A percentile compares a stretch with the other conserved stretches of the same genome.
Conservation (phyloP, 768 basidiomycete genomes). For the Filobasidium floriforme region DNA sequence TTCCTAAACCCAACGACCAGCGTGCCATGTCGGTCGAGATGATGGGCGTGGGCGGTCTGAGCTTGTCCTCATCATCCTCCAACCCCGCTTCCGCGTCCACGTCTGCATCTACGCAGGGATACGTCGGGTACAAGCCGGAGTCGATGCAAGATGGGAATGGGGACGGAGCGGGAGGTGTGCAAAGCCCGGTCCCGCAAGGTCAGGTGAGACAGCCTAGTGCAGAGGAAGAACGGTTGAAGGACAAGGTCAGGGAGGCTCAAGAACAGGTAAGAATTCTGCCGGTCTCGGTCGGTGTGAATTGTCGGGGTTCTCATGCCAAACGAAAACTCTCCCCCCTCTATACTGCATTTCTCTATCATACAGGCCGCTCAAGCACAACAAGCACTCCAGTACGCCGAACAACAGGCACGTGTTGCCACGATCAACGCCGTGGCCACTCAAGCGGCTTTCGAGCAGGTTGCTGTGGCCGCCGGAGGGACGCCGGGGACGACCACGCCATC, state of each 20-base stretch:
- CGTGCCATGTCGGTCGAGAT: slow-evolving; percentile 39
- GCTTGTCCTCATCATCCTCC: slow-evolving; percentile 16
- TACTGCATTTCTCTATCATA: no score
- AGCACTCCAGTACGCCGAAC: slow-evolving; percentile 40
- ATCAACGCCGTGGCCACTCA: slow-evolving; percentile 44
- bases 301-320: neutral
- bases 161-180: neutral
- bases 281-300: neutral
- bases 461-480: slow-evolving; percentile 5
- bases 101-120: no score
- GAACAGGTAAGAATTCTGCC: slow-evolving; percentile 35
- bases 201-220: slow-evolving; percentile 9
- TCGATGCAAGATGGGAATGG: neutral
- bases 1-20: no score
- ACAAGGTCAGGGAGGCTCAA: slow-evolving; percentile 43
- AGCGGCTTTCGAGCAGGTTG: slow-evolving; percentile 36
- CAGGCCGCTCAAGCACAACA: slow-evolving; percentile 42
- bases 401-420: slow-evolving; percentile 42
- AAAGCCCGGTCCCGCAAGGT: neutral
- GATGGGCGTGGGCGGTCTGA: slow-evolving; percentile 32
- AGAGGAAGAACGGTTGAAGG: slow-evolving; percentile 39
- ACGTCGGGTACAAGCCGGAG: no score
- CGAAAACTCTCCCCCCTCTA: neutral
- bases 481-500: neutral
- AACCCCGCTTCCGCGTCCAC: no score